Percentiles rank a stretch among this genome's conserved stretches.
phyloP scores from a whole-genome alignment of 1,284 basidiomycete species.

The Cutaneotrichosporon daszewskae region DNA sequence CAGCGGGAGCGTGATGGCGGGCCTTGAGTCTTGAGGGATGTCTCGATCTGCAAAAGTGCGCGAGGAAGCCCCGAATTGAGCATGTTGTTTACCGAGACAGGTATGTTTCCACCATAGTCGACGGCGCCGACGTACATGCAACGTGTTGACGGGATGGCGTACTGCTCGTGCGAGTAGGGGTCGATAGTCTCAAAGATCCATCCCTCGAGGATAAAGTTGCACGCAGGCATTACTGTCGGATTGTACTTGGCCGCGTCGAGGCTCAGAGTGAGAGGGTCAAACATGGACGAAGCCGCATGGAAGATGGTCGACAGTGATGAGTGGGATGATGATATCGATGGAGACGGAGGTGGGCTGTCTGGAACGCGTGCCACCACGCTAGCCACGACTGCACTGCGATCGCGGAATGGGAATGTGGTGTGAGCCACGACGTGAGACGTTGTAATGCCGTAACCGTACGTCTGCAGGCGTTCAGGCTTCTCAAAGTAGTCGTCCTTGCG shows the following conservation, averaged over 20 bases:
- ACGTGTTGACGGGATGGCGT: constrained; percentile 87
- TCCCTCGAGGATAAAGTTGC: constrained; percentile 80
- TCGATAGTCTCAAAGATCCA: constrained; percentile 97
- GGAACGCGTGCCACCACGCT: constrained; percentile 63
- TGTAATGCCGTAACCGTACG: constrained; percentile 69
- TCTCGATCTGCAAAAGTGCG: constrained; percentile 64
- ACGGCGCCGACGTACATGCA: constrained; percentile 83
- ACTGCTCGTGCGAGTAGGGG: constrained; percentile 91
- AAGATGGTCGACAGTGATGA: constrained; percentile 56
- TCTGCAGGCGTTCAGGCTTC: constrained; percentile 63
- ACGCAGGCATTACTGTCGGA: constrained; percentile 65
- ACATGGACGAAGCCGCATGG: constrained; percentile 65
- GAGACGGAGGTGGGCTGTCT: constrained; percentile 48
- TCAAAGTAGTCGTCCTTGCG: constrained; percentile 50
- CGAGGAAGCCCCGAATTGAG: constrained; percentile 71
- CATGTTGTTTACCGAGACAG: constrained; percentile 78
- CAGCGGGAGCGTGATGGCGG: constrained; percentile 62
- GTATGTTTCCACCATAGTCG: constrained; percentile 83
- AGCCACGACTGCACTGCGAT: constrained; percentile 78
- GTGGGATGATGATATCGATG: constrained; percentile 39
- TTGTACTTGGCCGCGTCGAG: constrained; percentile 66
- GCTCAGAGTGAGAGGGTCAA: constrained; percentile 59
- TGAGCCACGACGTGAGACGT: constrained; percentile 53
- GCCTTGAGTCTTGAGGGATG: constrained; percentile 56
- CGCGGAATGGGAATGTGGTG: constrained; percentile 83